A percentile compares a stretch with the other conserved stretches of the same genome.
Evolutionary conservation across 257 asterid species (phyloP).

Genomic region (Haberlea rhodopensis): DNA sequence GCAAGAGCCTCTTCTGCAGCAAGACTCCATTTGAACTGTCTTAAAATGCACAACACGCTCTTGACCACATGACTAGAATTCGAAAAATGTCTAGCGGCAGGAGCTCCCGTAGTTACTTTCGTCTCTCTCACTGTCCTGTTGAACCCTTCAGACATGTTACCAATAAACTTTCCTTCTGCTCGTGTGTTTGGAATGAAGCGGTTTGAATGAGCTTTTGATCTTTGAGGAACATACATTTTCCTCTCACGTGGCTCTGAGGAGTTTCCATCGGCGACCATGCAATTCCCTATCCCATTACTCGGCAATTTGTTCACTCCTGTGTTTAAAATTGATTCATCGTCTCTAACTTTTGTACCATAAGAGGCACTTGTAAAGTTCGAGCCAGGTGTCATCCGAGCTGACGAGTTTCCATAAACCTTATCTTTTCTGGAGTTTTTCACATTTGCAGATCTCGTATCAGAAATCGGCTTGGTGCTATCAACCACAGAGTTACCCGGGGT

Average conservation of each 20-base stretch:
- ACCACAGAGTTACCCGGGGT: slow-evolving; percentile 41
- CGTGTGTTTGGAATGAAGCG: neutral
- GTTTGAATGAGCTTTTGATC: slow-evolving; percentile 44
- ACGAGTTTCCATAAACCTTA: slow-evolving; percentile 37
- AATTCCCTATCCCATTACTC: slow-evolving; percentile 28
- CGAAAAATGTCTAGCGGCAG: slow-evolving; percentile 38
- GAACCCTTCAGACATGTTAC: no score
- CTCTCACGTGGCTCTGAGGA: slow-evolving; percentile 37
- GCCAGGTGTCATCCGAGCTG: slow-evolving; percentile 30
- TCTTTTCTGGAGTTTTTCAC: slow-evolving; percentile 43
- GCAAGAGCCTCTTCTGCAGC: slow-evolving; percentile 67
- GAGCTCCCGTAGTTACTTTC: slow-evolving; percentile 26
- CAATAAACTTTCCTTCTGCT: no score
- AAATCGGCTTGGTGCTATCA: slow-evolving; percentile 46
- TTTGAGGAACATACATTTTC: slow-evolving; percentile 49
- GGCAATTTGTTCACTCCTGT: slow-evolving; percentile 35
- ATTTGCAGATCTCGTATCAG: slow-evolving; percentile 39
- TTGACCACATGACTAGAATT: slow-evolving; percentile 47
- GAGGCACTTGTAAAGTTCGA: slow-evolving; percentile 28
- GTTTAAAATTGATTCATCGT: slow-evolving; percentile 37
- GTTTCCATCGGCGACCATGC: slow-evolving; percentile 30
- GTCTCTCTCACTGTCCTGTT: no score
- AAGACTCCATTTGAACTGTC: slow-evolving; percentile 68
- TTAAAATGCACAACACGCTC: slow-evolving; percentile 53
- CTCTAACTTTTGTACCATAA: slow-evolving; percentile 34